Evolutionary conservation across 139 green algal species (phyloP).

Genomic region (Chlorella sorokiniana): DNA sequence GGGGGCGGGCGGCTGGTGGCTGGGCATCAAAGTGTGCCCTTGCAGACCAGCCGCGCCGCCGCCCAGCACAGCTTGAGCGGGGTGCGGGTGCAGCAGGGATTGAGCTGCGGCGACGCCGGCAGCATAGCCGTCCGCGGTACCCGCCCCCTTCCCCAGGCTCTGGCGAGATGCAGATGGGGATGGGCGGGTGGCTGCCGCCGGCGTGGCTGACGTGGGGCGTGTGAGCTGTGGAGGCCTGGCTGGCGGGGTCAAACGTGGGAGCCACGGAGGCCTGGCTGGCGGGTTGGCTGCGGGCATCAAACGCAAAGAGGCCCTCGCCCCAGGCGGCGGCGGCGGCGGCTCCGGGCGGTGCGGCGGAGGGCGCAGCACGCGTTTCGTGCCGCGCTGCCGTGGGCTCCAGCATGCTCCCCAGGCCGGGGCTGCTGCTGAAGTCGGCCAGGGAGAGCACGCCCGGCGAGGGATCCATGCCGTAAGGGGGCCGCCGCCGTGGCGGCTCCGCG

Average conservation of each 20-base stretch:
- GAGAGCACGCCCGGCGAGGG: neutral
- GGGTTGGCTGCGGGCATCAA: too few species aligned
- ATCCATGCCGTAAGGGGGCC: neutral
- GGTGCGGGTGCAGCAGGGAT: neutral
- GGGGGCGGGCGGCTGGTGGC: neutral
- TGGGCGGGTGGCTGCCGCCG: too few species aligned
- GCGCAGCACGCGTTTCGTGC: too few species aligned
- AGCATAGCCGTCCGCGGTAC: neutral
- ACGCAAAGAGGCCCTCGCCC: too few species aligned
- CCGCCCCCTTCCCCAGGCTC: neutral
- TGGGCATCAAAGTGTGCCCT: too few species aligned
- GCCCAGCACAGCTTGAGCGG: neutral
- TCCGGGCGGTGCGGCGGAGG: too few species aligned
- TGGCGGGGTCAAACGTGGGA: too few species aligned
- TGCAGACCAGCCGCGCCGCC: too few species aligned
- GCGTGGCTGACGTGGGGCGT: too few species aligned
- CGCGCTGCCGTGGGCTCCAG: neutral
- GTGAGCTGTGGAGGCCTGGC: too few species aligned
- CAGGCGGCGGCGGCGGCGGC: too few species aligned
- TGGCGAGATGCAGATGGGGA: neutral
- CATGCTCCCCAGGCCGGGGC: neutral
- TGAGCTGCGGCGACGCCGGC: neutral
- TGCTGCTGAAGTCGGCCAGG: conserved; percentile 15
- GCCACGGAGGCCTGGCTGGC: too few species aligned
- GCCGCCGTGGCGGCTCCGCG: neutral